phyloP scores from a whole-genome alignment of 1,139 yeast species.

The Kodamaea plutei region DNA sequence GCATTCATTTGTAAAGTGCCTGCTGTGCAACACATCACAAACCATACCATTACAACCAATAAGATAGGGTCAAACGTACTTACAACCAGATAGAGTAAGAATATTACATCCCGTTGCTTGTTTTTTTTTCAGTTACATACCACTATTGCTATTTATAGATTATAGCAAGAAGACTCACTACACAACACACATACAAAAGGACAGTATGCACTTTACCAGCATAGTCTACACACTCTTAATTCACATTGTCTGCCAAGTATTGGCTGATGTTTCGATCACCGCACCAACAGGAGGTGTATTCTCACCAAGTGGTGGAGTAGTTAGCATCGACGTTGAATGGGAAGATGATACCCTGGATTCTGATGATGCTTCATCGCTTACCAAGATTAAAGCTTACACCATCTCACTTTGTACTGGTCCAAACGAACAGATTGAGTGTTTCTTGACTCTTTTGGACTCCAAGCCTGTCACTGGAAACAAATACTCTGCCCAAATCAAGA shows the following conservation, averaged over 20 bases:
- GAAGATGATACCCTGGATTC: conserved; percentile 46
- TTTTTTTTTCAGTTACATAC: no score
- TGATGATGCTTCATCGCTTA: conserved; percentile 38
- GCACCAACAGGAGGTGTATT: conserved; percentile 50
- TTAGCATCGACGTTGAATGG: conserved; percentile 56
- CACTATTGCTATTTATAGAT: conserved; percentile 2
- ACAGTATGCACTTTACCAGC: conserved; percentile 5
- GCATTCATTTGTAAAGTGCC: no score
- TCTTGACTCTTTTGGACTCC: conserved; percentile 24
- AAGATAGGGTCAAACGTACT: no score
- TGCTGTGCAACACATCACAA: no score
- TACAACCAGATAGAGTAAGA: no score
- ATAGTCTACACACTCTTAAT: conserved; percentile 6
- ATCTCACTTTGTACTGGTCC: conserved; percentile 69
- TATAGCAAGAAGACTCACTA: no score
- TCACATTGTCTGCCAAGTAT: conserved; percentile 9
- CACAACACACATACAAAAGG: no score
- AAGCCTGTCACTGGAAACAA: conserved; percentile 21
- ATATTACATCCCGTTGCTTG: no score
- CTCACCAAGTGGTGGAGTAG: conserved; percentile 47
- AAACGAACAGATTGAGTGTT: conserved; percentile 42
- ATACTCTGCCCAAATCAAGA: conserved; percentile 40
- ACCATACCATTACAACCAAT: no score
- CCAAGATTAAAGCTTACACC: conserved; percentile 42
- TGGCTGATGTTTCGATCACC: conserved; percentile 56